These are phyloP conservation scores for Paramyrothecium roridum DNA, from an alignment of 2,329 filamentous ascomycete species.

Conservation along the genomic window DNA sequence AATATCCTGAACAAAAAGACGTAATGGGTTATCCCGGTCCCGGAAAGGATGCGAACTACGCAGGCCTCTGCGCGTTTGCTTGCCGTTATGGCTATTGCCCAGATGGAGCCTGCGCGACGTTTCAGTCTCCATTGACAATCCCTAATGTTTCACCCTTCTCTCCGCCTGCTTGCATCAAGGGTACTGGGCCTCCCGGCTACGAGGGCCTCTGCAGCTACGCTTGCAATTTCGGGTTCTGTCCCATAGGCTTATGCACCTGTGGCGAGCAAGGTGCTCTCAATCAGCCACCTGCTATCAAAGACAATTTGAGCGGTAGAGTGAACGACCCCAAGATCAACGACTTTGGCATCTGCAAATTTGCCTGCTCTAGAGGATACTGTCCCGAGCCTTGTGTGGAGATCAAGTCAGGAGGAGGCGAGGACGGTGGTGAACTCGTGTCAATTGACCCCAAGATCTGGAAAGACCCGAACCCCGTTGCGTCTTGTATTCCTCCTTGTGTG, in stretches of 20 bases:
- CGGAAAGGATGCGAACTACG: background rate
- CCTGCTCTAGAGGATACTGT: background rate
- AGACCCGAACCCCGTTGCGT: background rate
- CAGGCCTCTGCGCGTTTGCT: background rate
- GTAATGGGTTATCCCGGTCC: background rate
- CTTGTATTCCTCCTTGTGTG: slow-evolving; percentile 2
- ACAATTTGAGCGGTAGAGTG: background rate
- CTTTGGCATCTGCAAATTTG: background rate
- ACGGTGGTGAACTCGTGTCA: background rate
- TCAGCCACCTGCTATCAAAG: background rate
- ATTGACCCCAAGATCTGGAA: slow-evolving; percentile 3
- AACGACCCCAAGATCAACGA: background rate
- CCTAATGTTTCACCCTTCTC: background rate
- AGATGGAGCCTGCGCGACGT: background rate
- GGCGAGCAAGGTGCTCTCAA: background rate
- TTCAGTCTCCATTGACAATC: background rate
- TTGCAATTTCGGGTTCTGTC: background rate
- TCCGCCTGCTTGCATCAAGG: background rate
- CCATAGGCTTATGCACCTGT: background rate
- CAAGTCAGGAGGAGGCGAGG: no score
- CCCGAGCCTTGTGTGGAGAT: background rate
- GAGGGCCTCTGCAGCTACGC: background rate
- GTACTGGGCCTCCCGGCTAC: background rate
- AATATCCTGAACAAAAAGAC: background rate
- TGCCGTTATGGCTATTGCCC: background rate